phyloP scores from a whole-genome alignment of 192 early-diverging fungal genomes.

The Dissophora globulifera region DNA sequence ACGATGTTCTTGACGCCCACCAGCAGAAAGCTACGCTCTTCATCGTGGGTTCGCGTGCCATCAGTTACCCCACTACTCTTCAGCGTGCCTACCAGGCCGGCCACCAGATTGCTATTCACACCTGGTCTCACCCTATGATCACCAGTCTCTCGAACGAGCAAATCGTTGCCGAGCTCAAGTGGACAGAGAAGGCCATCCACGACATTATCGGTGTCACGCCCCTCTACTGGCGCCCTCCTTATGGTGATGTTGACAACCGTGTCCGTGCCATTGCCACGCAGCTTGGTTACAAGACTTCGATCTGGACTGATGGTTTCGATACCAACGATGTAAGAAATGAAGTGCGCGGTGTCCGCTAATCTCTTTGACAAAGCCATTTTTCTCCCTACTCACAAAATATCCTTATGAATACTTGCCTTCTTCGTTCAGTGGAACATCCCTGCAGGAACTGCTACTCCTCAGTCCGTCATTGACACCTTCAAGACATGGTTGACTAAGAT shows the following conservation, averaged over 20 bases:
- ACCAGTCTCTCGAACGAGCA: conserved; percentile 57
- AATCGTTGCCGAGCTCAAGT: conserved; percentile 72
- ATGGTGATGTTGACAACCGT: conserved; percentile 64
- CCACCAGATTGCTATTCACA: conserved; percentile 59
- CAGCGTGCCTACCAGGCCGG: conserved; percentile 54
- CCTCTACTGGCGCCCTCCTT: conserved; percentile 61
- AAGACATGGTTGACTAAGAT: conserved; percentile 57
- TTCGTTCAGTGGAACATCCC: conserved; percentile 46
- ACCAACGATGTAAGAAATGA: conserved; percentile 55
- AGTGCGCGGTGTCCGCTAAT: no score
- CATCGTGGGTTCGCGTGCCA: conserved; percentile 59
- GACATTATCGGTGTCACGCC: conserved; percentile 62
- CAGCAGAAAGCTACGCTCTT: conserved; percentile 63
- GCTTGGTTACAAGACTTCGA: conserved; percentile 61
- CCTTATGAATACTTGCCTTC: neutral
- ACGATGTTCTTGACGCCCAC: conserved; percentile 50
- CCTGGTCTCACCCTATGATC: conserved; percentile 70
- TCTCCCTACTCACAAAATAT: neutral
- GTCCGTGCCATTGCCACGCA: conserved; percentile 61
- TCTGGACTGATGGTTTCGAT: conserved; percentile 63
- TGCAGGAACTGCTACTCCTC: conserved; percentile 14
- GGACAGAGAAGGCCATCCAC: conserved; percentile 70
- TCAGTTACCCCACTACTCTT: conserved; percentile 50
- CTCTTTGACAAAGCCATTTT: no score
- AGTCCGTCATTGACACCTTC: conserved; percentile 48